These are phyloP conservation scores for Ambispora gerdemannii DNA, from an alignment of 192 early-diverging fungal species.

Conservation along the genomic window DNA sequence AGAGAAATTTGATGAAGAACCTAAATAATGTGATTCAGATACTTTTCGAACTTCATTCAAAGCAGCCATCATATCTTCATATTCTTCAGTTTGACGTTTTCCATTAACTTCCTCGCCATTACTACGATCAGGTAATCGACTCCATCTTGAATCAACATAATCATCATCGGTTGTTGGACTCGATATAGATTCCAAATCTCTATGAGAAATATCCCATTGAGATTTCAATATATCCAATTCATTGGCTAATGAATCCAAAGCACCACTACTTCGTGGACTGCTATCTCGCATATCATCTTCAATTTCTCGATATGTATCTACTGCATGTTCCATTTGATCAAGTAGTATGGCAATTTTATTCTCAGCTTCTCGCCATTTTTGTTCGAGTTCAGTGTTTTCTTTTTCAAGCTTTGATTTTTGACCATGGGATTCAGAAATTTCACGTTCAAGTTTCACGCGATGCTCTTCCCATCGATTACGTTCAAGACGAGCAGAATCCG, in stretches of 20 bases:
- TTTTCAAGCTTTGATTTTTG: constrained; percentile 12
- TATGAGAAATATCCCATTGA: neutral
- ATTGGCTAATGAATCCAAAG: constrained; percentile 10
- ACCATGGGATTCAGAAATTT: constrained; percentile 17
- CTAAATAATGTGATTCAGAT: neutral
- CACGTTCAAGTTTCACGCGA: neutral
- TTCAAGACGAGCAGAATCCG: neutral
- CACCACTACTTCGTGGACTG: constrained; percentile 14
- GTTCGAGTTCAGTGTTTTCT: constrained; percentile 24
- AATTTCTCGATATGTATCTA: constrained; percentile 20
- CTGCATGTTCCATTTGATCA: constrained; percentile 30
- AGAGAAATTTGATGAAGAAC: neutral
- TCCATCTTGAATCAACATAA: constrained; percentile 14
- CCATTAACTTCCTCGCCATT: neutral
- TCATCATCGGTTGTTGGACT: constrained; percentile 9
- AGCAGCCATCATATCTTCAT: constrained; percentile 28
- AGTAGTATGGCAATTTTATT: constrained; percentile 21
- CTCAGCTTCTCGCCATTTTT: constrained; percentile 6
- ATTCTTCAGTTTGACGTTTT: constrained; percentile 3
- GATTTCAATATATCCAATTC: constrained; percentile 19
- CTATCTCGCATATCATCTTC: constrained; percentile 21
- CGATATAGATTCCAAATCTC: neutral
- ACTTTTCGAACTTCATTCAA: constrained; percentile 12
- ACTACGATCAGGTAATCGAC: neutral
- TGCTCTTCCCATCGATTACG: constrained; percentile 8